phyloP scores from a whole-genome alignment of 768 basidiomycete species.

The Mycena metata region DNA sequence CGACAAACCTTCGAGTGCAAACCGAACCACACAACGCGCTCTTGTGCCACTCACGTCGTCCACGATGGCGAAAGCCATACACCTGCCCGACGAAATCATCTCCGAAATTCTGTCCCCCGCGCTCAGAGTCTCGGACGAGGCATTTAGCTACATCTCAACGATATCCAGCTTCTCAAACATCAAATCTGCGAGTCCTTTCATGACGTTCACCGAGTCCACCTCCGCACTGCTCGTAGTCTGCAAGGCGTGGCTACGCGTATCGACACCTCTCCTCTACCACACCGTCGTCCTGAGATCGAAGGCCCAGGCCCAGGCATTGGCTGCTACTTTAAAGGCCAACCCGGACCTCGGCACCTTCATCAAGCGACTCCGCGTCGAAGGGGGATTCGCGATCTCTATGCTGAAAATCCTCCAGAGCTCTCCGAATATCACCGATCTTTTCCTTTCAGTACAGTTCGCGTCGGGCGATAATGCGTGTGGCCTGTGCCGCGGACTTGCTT shows the following conservation, averaged over 20 bases:
- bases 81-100: conserved; percentile 23
- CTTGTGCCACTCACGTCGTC: too few species aligned
- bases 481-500: conserved; percentile 15
- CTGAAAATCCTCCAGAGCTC: conserved; percentile 22
- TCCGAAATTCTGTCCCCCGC: conserved; percentile 24
- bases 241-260: conserved; percentile 32
- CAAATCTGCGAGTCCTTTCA: conserved; percentile 6
- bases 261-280: conserved; percentile 31
- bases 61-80: too few species aligned
- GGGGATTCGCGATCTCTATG: conserved; percentile 17
- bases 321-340: not conserved
- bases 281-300: conserved; percentile 18
- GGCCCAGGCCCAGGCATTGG: conserved; percentile 28
- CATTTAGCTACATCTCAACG: not conserved
- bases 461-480: conserved; percentile 14
- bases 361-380: not conserved
- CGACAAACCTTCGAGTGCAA: too few species aligned
- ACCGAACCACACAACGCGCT: too few species aligned
- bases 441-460: not conserved
- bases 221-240: conserved; percentile 24
- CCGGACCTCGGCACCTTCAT: not conserved
- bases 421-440: conserved; percentile 17
- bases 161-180: not conserved
- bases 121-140: conserved; percentile 13
- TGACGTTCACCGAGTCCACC: conserved; percentile 13